Percentiles rank a stretch among this genome's conserved stretches.
phyloP scores from a whole-genome alignment of 805 yeast genomes.

The Candida railenensis region DNA sequence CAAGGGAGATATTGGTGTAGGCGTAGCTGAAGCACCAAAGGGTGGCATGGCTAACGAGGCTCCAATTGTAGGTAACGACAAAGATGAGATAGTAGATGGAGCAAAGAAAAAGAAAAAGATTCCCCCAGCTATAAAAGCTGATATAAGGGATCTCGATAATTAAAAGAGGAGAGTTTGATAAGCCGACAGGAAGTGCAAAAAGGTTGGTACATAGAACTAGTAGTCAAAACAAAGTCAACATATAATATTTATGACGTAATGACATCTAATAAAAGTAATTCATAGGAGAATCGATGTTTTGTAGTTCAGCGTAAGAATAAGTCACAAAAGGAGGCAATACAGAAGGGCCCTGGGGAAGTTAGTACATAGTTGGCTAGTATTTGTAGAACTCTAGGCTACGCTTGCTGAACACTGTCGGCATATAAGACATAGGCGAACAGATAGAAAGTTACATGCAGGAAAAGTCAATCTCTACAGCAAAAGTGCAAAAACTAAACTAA shows the following conservation, averaged over 20 bases:
- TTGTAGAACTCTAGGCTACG: no score
- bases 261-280: no score
- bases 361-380: not conserved
- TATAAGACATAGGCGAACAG: not conserved
- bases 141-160: not conserved
- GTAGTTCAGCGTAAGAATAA: no score
- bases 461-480: not conserved
- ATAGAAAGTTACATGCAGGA: not conserved
- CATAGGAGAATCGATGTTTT: no score
- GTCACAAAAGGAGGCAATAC: no score
- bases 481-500: not conserved
- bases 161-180: not conserved
- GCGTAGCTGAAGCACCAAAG: conserved; percentile 44
- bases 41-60: conserved; percentile 49
- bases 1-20: conserved; percentile 38
- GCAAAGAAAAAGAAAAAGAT: not conserved
- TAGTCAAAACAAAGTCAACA: no score
- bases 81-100: conserved; percentile 20
- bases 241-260: no score
- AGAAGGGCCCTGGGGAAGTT: no score
- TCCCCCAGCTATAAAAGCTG: not conserved
- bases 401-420: no score
- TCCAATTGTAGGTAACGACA: conserved; percentile 41
- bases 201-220: no score
- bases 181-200: no score